These are phyloP conservation scores for Diatrype stigma DNA, from an alignment of 2,329 filamentous ascomycete genomes.

Conservation along the genomic window DNA sequence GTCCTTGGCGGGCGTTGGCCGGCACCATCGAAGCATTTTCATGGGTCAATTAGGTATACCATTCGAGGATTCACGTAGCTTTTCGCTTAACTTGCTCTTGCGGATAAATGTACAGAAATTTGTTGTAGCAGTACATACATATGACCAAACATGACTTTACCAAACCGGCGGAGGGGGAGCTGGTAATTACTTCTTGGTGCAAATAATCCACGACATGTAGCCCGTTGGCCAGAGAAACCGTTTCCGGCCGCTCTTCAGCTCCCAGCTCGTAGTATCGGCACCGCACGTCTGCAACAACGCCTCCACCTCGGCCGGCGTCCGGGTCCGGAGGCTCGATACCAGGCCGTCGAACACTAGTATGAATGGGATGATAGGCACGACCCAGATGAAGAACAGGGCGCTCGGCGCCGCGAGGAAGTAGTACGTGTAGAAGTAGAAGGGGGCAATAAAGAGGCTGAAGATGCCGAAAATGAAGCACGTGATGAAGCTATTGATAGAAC, in stretches of 20 bases:
- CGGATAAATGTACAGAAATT: too few species aligned
- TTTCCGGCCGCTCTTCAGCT: slow-evolving; percentile 43
- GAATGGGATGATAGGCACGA: slow-evolving; percentile 63
- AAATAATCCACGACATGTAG: slow-evolving; percentile 49
- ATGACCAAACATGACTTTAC: neutral
- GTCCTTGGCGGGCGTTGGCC: slow-evolving; percentile 1
- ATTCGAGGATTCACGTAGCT: neutral
- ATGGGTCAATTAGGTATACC: neutral
- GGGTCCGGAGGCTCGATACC: slow-evolving; percentile 62
- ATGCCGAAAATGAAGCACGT: slow-evolving; percentile 50
- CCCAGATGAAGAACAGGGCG: slow-evolving; percentile 62
- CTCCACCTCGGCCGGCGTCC: slow-evolving; percentile 63
- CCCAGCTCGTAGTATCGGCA: slow-evolving; percentile 42
- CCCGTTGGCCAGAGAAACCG: slow-evolving; percentile 48
- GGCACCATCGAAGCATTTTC: slow-evolving; percentile 1
- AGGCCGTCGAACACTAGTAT: slow-evolving; percentile 66
- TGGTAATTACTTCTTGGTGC: slow-evolving; percentile 35
- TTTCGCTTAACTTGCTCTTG: neutral
- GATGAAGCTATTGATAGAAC: slow-evolving; percentile 50
- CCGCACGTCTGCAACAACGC: slow-evolving; percentile 51
- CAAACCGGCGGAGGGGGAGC: too few species aligned
- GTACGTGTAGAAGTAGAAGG: slow-evolving; percentile 49
- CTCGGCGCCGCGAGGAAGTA: slow-evolving; percentile 47
- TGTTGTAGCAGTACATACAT: neutral
- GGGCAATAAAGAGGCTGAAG: slow-evolving; percentile 47